phyloP scores from a whole-genome alignment of 495 filamentous ascomycete genomes.

The Penicillium mononematosum region DNA sequence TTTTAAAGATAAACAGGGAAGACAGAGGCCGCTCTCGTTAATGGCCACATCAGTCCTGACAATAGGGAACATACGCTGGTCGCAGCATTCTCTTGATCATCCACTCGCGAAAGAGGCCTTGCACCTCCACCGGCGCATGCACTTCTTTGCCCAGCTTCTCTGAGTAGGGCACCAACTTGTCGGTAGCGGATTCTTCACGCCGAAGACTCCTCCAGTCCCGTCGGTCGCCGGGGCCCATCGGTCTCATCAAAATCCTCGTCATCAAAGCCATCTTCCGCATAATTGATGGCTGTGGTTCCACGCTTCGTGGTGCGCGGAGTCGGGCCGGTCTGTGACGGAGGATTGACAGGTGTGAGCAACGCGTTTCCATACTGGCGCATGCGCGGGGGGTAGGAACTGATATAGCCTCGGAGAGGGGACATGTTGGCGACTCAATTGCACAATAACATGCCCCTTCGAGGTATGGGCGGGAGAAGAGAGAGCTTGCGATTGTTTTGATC shows the following conservation, averaged over 20 bases:
- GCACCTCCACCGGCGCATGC: constrained; percentile 73
- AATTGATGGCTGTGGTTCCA: constrained; percentile 93
- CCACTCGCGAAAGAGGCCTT: constrained; percentile 93
- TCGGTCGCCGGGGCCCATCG: constrained; percentile 73
- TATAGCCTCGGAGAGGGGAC: constrained; percentile 77
- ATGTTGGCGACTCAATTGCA: constrained; percentile 46
- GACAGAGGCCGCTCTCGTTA: constrained; percentile 1
- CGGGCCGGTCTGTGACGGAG: constrained; percentile 62
- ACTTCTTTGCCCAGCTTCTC: constrained; percentile 85
- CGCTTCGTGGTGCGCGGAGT: constrained; percentile 88
- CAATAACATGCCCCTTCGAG: constrained; percentile 44
- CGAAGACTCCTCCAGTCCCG: constrained; percentile 78
- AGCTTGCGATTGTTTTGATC: constrained; percentile 22
- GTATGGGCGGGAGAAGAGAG: constrained; percentile 5
- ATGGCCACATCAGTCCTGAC: constrained; percentile 4
- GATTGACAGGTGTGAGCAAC: constrained; percentile 83
- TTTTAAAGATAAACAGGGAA: not conserved
- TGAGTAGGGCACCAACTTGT: constrained; percentile 54
- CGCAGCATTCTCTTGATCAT: constrained; percentile 73
- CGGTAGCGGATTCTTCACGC: constrained; percentile 68
- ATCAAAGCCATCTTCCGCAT: constrained; percentile 92
- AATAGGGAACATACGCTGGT: constrained; percentile 40
- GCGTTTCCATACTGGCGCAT: constrained; percentile 90
- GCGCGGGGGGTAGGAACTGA: constrained; percentile 88
- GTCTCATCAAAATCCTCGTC: constrained; percentile 93